Base-by-base conservation (phyloP, 2,329 filamentous ascomycete species). In the Triangularia verruculosa region DNA sequence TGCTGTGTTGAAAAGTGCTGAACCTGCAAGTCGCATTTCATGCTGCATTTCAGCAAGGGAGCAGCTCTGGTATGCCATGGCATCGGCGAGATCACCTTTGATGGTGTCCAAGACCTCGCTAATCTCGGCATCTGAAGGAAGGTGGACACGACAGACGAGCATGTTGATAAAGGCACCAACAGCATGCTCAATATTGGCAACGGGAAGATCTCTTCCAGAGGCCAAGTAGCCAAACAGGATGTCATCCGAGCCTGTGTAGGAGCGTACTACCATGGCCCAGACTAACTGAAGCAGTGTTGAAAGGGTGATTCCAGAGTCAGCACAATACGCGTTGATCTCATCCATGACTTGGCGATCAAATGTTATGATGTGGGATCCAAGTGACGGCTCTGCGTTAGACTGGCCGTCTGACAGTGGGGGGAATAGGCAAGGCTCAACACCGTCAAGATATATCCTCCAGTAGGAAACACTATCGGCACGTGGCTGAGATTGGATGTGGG, bases 81-180 rank as follows among this genome's bases (percentile, higher is more conserved):
- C 78, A 43, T 75, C 72, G 20, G 81, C 74, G 17, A 81, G 80
- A 61, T 83, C 77, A 12, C 73, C 72, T 51, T 83, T 82, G 0
- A 82, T 74, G 11, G 72, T 72, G 28, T 78, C 77, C 0, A 82
- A 72, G 0, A 78, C 70, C 11, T 80, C 76, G 1, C 70, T 64
- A 9, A 84, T 11, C 24, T 70, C 69, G 12, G 74, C 61, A 54
- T 75, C 61, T 68, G 73, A 61, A 56, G 72, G 62, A 70, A 81
- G 67, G 61, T 74, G 70, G 3, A 84, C 74, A 5, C 79, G 78
- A 63, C 79, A 83, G 54, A 83, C 79, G 2, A 86, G 76, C 78
- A 85, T 84, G 61, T 83, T 84, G 64, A 86, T 81, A 56, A 85
- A 82, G 9, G 78, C 76, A 0, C 84, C 84, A 11, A 82, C 77